These are phyloP conservation scores for Melanogaster broomeanus DNA, from an alignment of 768 basidiomycete species.

Conservation along the genomic window DNA sequence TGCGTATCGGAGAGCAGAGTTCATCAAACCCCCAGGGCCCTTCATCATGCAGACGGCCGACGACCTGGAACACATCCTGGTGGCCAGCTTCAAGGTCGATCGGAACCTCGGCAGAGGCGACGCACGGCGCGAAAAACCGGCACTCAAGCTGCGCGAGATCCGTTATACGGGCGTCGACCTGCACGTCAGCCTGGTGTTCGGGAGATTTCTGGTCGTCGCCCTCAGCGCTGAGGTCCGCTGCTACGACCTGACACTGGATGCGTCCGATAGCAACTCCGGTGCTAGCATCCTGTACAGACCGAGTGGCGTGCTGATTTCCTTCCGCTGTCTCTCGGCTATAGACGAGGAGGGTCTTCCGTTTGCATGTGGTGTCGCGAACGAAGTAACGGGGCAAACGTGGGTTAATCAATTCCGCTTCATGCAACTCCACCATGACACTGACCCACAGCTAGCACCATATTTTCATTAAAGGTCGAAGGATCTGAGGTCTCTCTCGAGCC, in stretches of 20 bases:
- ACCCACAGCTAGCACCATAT: constrained; percentile 7
- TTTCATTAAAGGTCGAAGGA: constrained; percentile 1
- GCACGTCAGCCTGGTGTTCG: constrained; percentile 10
- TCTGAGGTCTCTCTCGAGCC: constrained; percentile 9
- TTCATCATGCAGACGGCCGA: constrained; percentile 10
- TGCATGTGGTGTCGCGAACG: constrained; percentile 13
- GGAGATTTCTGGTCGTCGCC: constrained; percentile 15
- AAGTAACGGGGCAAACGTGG: constrained; percentile 5
- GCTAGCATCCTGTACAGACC: not conserved
- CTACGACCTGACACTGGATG: constrained; percentile 11
- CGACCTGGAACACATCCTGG: constrained; percentile 15
- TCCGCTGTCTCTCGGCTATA: constrained; percentile 7
- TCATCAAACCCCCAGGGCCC: constrained; percentile 20
- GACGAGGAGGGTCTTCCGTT: constrained; percentile 15
- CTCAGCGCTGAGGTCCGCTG: constrained; percentile 14
- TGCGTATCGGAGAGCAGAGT: constrained; percentile 11
- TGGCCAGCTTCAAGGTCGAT: constrained; percentile 9
- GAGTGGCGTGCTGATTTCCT: not conserved
- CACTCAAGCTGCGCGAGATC: constrained; percentile 2
- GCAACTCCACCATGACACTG: not conserved
- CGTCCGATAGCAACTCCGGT: not conserved
- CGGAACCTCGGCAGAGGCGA: not conserved
- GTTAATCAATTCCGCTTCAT: not conserved
- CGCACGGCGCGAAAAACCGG: not conserved
- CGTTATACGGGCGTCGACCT: constrained; percentile 1